Evolutionary conservation across 208 protist species (phyloP).

Genomic region (Acanthamoeba royreba): DNA sequence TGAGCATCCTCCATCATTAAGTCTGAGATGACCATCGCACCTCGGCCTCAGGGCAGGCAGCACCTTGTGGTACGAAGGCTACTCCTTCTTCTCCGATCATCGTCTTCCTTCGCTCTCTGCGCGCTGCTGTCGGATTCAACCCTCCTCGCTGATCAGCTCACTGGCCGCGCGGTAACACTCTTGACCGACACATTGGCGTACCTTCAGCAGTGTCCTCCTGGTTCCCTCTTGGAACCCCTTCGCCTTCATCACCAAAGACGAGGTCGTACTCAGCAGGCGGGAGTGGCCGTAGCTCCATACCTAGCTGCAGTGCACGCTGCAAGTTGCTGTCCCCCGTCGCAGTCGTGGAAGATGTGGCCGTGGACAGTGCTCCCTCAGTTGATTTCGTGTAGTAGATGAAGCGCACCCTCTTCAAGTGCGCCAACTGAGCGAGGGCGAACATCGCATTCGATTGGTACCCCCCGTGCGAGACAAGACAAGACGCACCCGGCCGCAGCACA

Average conservation of each 20-base stretch:
- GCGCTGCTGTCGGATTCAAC: too few relatives aligned
- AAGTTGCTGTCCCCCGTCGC: not conserved
- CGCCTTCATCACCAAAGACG: too few relatives aligned
- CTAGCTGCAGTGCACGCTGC: not conserved
- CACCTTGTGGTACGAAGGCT: not conserved
- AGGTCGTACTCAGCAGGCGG: not conserved
- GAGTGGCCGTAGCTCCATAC: not conserved
- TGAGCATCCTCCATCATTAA: too few relatives aligned
- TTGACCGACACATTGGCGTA: too few relatives aligned
- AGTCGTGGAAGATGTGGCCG: not conserved
- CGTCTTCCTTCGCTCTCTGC: too few relatives aligned
- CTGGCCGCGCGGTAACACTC: too few relatives aligned
- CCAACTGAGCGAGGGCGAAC: not conserved
- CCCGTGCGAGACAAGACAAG: not conserved
- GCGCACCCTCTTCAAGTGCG: not conserved
- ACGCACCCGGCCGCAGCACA: not conserved
- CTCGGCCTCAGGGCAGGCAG: not conserved
- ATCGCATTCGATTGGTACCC: not conserved
- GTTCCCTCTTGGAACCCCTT: too few relatives aligned
- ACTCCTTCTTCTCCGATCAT: too few relatives aligned
- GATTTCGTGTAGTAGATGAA: not conserved
- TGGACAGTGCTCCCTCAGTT: too few relatives aligned
- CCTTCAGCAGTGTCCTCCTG: too few relatives aligned
- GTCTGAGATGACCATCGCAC: not conserved
- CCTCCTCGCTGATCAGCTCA: too few relatives aligned